Base-by-base conservation (phyloP, 2,329 filamentous ascomycete genomes). In the Cordyceps cateniannulata region DNA sequence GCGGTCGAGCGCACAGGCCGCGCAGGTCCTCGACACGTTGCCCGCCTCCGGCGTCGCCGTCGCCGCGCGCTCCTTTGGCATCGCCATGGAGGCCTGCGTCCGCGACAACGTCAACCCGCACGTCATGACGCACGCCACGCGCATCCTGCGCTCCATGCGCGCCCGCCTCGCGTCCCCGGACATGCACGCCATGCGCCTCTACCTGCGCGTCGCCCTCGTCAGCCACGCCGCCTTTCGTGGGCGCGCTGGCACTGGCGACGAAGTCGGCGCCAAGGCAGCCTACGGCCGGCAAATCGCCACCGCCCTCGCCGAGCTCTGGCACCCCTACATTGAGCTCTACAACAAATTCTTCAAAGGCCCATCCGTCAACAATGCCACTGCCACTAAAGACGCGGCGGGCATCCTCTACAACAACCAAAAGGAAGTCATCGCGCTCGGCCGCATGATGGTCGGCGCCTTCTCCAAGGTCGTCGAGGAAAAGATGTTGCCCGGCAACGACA, bases 101-200 rank as follows among this genome's bases (percentile, higher is more conserved):
- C 83, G 87, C 61, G 91, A 97, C 76, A 88, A 86, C 69, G 85
- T 86, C 60, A 96, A 96, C 71, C 78, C 72, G n/a, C 82, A 87
- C 57, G 83, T 84, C 24, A 82, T 96, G 65, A 73, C 77, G 3
- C 81, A 88, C 65, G 88, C 90, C 5, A 84, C 79, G 55, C 73
- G 78, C 55, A 78, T 96, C 27, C 75, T 96, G 32, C 78, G 85
- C 57, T 70, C 83, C 55, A 92, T 93, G 87, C 59, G 70, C 42
- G 55, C 62, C 25, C 67, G 69, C 22, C 68, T 72, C 54, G 47
- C 75, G 10, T 35, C 32, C 3, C 80, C 82, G 1, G 85, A 89
- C 65, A 65, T 81, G 5, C 69, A 73, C 44, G 71, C 79, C 20
- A 71, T 88, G 62, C 76, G 78, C 44, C 69, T 79, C 7, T 90